Conservation (phyloP, 2,329 filamentous ascomycete species). For the Pseudocercospora ulei region DNA sequence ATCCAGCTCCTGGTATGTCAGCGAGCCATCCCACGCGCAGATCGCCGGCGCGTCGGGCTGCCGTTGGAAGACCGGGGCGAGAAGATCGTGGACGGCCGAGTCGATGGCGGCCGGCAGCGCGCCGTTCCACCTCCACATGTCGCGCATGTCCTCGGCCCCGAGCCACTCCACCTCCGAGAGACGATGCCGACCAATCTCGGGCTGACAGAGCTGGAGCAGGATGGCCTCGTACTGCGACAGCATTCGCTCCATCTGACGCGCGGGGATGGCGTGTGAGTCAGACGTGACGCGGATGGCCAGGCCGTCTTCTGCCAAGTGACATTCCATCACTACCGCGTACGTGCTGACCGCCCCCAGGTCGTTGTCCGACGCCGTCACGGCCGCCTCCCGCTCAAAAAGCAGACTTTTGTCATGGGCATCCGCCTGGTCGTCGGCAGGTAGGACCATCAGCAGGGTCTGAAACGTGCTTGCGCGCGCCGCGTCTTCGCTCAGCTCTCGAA, state of each 20-base stretch:
- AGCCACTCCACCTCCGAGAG: conserved; percentile 5
- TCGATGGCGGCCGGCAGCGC: not conserved
- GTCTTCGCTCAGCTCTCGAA: conserved; percentile 42
- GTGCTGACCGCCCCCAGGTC: conserved; percentile 8
- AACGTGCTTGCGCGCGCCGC: conserved; percentile 45
- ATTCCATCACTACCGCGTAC: conserved; percentile 11
- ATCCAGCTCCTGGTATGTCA: conserved; percentile 14
- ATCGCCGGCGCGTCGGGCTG: not conserved
- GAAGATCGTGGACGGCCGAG: conserved; percentile 7
- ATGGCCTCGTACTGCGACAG: conserved; percentile 6
- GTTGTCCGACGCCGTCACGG: not conserved
- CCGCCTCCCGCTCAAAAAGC: not conserved
- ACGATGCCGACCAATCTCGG: not conserved
- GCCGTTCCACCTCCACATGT: conserved; percentile 10
- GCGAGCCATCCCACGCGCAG: conserved; percentile 10
- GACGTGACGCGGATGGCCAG: conserved; percentile 1
- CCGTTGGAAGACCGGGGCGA: not conserved
- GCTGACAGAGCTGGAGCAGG: conserved; percentile 4
- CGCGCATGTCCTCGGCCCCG: conserved; percentile 1
- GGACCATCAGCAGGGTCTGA: conserved; percentile 11
- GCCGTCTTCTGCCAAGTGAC: not conserved
- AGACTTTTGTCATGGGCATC: not conserved
- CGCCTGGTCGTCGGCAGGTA: conserved; percentile 6
- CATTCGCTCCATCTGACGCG: not conserved
- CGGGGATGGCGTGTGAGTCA: conserved; percentile 6